A percentile compares a stretch with the other conserved stretches of the same genome.
phyloP scores from a whole-genome alignment of 495 filamentous ascomycete species.

The Talaromyces ruber region DNA sequence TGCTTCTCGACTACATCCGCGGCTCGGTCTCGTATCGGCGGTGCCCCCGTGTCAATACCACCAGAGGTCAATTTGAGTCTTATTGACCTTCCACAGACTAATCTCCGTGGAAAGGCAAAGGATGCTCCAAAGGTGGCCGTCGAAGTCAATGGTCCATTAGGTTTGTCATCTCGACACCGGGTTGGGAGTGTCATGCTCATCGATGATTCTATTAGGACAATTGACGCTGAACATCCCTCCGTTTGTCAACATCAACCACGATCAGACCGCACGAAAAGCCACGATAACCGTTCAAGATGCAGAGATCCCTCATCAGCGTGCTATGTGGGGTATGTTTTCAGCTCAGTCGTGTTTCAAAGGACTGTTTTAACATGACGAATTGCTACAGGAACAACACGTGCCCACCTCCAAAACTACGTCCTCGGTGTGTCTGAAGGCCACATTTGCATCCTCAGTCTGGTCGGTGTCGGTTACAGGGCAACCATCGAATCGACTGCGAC shows the following conservation, averaged over 20 bases:
- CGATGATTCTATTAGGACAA: slow-evolving; percentile 41
- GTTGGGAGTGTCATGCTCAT: neutral
- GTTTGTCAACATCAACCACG: slow-evolving; percentile 62
- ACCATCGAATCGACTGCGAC: slow-evolving; percentile 68
- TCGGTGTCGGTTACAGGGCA: slow-evolving; percentile 95
- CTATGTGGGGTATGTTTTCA: slow-evolving; percentile 85
- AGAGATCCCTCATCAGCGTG: slow-evolving; percentile 63
- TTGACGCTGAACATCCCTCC: slow-evolving; percentile 63
- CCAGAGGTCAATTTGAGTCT: slow-evolving; percentile 66
- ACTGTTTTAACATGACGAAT: neutral
- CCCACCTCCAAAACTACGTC: slow-evolving; percentile 82
- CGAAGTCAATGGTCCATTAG: slow-evolving; percentile 67
- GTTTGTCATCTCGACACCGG: slow-evolving; percentile 25
- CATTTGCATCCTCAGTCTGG: slow-evolving; percentile 80
- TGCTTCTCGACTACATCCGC: slow-evolving; percentile 63
- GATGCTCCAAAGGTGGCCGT: slow-evolving; percentile 48
- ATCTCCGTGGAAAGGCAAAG: slow-evolving; percentile 41
- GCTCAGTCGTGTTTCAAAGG: neutral
- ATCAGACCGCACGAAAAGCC: slow-evolving; percentile 50
- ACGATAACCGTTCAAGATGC: slow-evolving; percentile 58
- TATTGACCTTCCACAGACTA: slow-evolving; percentile 46
- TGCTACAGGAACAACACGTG: slow-evolving; percentile 67
- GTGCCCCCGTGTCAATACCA: slow-evolving; percentile 72
- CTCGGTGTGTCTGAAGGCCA: slow-evolving; percentile 94
- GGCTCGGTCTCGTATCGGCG: slow-evolving; percentile 72